These are phyloP conservation scores for Xerocomus potaroensis DNA, from an alignment of 768 basidiomycete species.

Conservation along the genomic window DNA sequence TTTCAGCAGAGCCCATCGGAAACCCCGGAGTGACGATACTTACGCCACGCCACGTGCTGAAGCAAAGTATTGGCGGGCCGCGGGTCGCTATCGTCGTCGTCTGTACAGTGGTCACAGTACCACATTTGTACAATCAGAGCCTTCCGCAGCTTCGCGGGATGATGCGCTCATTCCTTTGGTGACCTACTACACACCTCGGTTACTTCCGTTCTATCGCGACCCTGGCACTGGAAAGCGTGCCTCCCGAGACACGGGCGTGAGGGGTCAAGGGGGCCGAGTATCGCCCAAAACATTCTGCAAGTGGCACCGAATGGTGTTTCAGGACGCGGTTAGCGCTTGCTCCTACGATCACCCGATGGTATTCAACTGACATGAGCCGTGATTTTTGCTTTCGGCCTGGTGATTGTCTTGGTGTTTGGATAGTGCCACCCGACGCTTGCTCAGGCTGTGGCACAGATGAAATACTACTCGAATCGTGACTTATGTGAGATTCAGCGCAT, in stretches of 20 bases:
- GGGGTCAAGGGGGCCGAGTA: constrained; percentile 25
- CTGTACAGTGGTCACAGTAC: constrained; percentile 21
- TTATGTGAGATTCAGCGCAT: constrained; percentile 40
- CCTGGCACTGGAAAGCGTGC: not conserved
- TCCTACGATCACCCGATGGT: not conserved
- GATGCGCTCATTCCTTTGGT: constrained; percentile 21
- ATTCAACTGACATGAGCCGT: not conserved
- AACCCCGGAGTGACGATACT: constrained; percentile 2
- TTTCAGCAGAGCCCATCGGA: not conserved
- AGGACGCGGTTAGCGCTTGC: constrained; percentile 34
- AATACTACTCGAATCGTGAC: constrained; percentile 36
- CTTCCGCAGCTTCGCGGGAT: constrained; percentile 4
- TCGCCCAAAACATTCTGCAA: constrained; percentile 38
- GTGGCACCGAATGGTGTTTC: constrained; percentile 46
- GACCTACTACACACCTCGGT: constrained; percentile 33
- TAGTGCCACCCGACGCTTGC: constrained; percentile 35
- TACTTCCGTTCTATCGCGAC: constrained; percentile 38
- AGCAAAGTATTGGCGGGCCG: constrained; percentile 30
- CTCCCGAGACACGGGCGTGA: constrained; percentile 7
- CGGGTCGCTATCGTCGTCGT: constrained; percentile 25
- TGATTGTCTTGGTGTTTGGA: not conserved
- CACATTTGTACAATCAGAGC: not conserved
- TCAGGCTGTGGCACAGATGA: constrained; percentile 32
- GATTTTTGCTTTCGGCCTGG: not conserved
- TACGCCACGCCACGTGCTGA: constrained; percentile 26